Base-by-base conservation (phyloP, 805 yeast genomes). In the Ogataea nakhonphanomensis region DNA sequence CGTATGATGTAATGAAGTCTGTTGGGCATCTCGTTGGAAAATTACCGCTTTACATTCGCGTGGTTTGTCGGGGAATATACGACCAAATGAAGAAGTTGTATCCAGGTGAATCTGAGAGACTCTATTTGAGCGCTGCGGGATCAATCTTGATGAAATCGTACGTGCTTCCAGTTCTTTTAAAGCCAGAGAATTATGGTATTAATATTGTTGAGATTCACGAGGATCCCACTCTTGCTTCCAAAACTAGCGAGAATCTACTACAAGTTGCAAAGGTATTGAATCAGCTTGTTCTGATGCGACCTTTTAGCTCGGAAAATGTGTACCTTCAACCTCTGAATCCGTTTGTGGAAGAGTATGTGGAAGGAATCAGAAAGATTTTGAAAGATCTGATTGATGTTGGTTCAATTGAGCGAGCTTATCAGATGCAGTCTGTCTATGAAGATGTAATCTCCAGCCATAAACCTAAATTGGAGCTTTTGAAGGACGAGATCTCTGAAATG, bases 261-360 rank as follows among this genome's bases (percentile, higher is more conserved):
- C 75, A 76, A 39, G 66, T 86, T 33, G 64, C 79, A 24, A 72
- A 79, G 41, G 76, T 84, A 8, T 53, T 87, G 37, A 65, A 73
- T 24, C 95, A 86, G 58, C 59, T 84, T 26, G 80, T 84, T 15
- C 60, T 79, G 4, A 78, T 87, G 79, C 71, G 73, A 46, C 77
- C 85, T 2, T 87, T 88, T 62, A 75, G 74, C 10, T 49, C 63
- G 1, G 71, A 71, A 22, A 79, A 84, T 49, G 76, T 81, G 34
- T 87, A 78, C 58, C 62, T 87, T 50, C 89, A 84, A 55, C 95
- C 95, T 1, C 67, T 87, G 55, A 85, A 85, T 58, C 90, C 84
- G 31, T 85, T 77, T 54, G 72, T 88, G 30, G 69, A 66, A 37
- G 65, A 74, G 10, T 71, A 78, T 7, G 62, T 66, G 6, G 79